Percentiles rank a stretch among this genome's conserved stretches.
These are phyloP conservation scores for Boletus subparvulus DNA, from an alignment of 768 basidiomycete genomes.

Conservation along the genomic window DNA sequence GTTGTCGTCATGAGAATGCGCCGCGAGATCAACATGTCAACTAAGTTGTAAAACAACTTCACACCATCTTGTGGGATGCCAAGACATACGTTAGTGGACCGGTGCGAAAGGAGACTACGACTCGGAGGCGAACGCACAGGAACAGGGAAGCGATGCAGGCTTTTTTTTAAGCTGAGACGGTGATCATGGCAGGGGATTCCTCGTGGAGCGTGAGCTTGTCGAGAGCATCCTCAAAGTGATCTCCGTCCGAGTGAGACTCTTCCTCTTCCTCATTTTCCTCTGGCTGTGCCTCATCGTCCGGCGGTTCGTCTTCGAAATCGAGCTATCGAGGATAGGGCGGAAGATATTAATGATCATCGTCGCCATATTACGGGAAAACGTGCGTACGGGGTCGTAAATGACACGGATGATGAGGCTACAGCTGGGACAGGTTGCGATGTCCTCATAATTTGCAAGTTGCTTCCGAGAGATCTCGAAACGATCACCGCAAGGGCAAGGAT, in stretches of 20 bases:
- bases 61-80: neutral
- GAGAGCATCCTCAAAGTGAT: conserved; percentile 63
- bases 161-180: conserved; percentile 17
- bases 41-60: neutral
- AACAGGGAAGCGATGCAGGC: neutral
- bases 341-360: conserved; percentile 2
- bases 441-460: conserved; percentile 87
- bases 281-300: conserved; percentile 42
- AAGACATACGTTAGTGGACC: neutral
- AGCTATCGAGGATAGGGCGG: conserved; percentile 45
- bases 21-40: neutral
- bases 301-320: conserved; percentile 80
- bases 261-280: conserved; percentile 36
- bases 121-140: neutral
- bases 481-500: conserved; percentile 97
- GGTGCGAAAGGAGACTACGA: neutral
- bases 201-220: conserved; percentile 49
- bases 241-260: conserved; percentile 40
- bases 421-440: conserved; percentile 94
- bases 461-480: conserved; percentile 90
- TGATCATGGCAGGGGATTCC: conserved; percentile 7
- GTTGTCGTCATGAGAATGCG: neutral
- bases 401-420: conserved; percentile 92
- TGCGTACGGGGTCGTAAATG: conserved; percentile 89
- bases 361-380: neutral